A percentile compares a stretch with the other conserved stretches of the same genome.
phyloP scores from a whole-genome alignment of 2,329 filamentous ascomycete species.

The Neofusicoccum laricinum region DNA sequence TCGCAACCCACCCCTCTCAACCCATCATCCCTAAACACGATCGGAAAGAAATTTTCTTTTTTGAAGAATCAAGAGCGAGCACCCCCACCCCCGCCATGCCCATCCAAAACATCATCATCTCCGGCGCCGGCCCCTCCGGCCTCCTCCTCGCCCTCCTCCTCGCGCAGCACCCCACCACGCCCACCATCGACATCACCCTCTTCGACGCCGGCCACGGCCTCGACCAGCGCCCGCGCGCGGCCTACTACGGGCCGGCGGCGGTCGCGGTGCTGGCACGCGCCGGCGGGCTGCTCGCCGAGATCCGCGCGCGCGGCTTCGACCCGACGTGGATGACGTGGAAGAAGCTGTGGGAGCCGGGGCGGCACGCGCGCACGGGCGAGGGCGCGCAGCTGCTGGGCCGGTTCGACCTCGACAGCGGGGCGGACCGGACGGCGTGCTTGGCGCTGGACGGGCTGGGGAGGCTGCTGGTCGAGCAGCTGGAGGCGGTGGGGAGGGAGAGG shows the following conservation, averaged over 20 bases:
- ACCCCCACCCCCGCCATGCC: not conserved
- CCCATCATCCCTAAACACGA: too few species aligned
- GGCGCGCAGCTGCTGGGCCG: not conserved
- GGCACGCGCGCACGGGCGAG: constrained; percentile 27
- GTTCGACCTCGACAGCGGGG: constrained; percentile 25
- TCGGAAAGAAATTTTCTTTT: too few species aligned
- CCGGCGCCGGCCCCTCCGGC: constrained; percentile 33
- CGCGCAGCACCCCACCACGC: constrained; percentile 49
- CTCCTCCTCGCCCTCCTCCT: constrained; percentile 47
- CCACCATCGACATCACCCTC: constrained; percentile 41
- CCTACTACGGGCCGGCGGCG: constrained; percentile 59
- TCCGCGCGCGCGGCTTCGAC: constrained; percentile 41
- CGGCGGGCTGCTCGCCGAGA: constrained; percentile 53
- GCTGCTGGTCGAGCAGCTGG: constrained; percentile 28
- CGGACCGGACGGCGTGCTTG: constrained; percentile 30
- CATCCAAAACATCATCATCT: constrained; percentile 27
- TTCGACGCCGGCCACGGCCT: constrained; percentile 56
- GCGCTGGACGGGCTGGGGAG: constrained; percentile 31
- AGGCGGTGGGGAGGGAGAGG: constrained; percentile 18
- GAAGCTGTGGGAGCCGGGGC: constrained; percentile 14
- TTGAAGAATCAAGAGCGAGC: not conserved
- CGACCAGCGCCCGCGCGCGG: constrained; percentile 60
- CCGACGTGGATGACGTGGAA: constrained; percentile 16
- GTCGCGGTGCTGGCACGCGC: constrained; percentile 58
- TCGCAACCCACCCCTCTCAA: too few species aligned